Percentiles rank a stretch among this genome's conserved stretches.
These are phyloP conservation scores for Cochlearia excelsa DNA, from an alignment of 345 rosid species.

Conservation along the genomic window DNA sequence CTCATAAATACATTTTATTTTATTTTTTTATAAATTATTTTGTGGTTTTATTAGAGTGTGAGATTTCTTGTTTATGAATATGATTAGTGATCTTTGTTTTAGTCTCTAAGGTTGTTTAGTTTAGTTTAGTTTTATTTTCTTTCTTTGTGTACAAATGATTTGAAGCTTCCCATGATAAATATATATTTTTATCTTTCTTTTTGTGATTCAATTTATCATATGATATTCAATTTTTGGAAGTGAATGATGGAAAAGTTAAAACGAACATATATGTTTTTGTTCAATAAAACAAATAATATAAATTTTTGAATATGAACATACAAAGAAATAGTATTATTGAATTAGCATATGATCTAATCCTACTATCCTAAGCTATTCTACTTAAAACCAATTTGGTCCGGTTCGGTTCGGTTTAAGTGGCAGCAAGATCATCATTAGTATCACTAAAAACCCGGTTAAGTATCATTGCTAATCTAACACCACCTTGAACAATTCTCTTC, in stretches of 20 bases:
- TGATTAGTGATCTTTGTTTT: conserved; percentile 14
- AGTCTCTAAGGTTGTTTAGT: conserved; percentile 18
- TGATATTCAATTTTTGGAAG: neutral
- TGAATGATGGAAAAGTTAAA: too few species aligned
- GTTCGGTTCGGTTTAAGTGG: conserved; percentile 38
- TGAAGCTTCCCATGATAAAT: conserved; percentile 17
- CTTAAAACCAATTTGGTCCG: neutral
- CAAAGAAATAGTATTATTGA: neutral
- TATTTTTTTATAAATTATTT: neutral
- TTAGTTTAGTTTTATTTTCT: conserved; percentile 8
- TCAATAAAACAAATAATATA: too few species aligned
- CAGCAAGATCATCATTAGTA: conserved; percentile 41
- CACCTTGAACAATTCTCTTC: conserved; percentile 93
- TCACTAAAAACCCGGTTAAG: conserved; percentile 63
- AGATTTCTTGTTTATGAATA: neutral
- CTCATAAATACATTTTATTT: conserved; percentile 18
- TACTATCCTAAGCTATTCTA: neutral
- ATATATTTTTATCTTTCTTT: conserved; percentile 1
- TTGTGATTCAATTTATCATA: neutral
- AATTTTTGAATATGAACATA: too few species aligned
- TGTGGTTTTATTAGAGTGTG: conserved; percentile 15
- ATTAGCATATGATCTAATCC: conserved; percentile 10
- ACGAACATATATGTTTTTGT: too few species aligned
- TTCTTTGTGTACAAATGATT: conserved; percentile 13
- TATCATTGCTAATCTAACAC: conserved; percentile 82